phyloP scores from a whole-genome alignment of 257 asterid species.

The Solanum boliviense region DNA sequence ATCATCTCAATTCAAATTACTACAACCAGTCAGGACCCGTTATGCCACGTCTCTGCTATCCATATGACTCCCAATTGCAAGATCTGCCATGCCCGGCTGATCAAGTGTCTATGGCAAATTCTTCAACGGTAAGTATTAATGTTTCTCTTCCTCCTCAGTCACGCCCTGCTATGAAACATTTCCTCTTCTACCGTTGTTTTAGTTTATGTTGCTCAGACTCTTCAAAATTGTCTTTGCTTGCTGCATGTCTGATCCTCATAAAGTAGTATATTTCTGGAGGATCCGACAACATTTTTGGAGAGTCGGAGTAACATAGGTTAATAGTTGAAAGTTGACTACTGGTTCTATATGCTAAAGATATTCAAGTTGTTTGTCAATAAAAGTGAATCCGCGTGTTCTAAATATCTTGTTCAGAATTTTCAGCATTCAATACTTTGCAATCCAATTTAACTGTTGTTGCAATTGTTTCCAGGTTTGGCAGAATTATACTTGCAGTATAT shows the following conservation, averaged over 20 bases:
- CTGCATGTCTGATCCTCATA: not conserved
- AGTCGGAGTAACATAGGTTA: not conserved
- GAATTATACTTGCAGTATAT: slow-evolving; percentile 32
- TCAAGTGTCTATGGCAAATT: slow-evolving; percentile 63
- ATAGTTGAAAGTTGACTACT: not conserved
- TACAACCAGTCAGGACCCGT: slow-evolving; percentile 80
- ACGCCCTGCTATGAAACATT: not conserved
- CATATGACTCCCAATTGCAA: slow-evolving; percentile 64
- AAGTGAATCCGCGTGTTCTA: not conserved
- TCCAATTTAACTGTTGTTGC: not conserved
- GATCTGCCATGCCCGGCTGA: slow-evolving; percentile 51
- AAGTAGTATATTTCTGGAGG: not conserved
- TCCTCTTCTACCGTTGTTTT: not conserved
- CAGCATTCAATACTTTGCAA: not conserved
- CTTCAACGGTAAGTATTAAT: slow-evolving; percentile 44
- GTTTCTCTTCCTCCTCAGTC: not conserved
- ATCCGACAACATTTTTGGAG: not conserved
- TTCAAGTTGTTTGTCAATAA: not conserved
- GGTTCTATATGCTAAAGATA: not conserved
- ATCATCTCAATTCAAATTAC: slow-evolving; percentile 23
- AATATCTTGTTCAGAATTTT: not conserved
- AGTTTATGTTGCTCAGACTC: not conserved
- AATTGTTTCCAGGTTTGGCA: slow-evolving; percentile 32
- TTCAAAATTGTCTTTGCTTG: not conserved
- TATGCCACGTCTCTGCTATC: slow-evolving; percentile 75